A percentile compares a stretch with the other conserved stretches of the same genome.
These are phyloP conservation scores for Cladosporium sp. DNA, from an alignment of 2,329 filamentous ascomycete genomes.

Conservation along the genomic window DNA sequence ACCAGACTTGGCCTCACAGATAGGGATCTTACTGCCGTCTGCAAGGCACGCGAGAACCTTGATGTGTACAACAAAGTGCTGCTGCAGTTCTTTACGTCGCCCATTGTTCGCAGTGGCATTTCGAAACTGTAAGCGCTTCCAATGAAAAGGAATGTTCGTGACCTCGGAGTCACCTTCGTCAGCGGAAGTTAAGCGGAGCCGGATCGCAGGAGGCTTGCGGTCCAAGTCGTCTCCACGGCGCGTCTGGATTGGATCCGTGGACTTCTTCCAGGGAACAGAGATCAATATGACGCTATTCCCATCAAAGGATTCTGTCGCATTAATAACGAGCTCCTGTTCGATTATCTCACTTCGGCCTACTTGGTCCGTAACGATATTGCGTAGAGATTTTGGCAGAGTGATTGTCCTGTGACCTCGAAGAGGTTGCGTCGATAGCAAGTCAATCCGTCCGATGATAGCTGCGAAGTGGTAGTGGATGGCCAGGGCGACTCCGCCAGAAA, in stretches of 20 bases:
- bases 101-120: constrained; percentile 97
- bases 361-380: constrained; percentile 79
- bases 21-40: constrained; percentile 76
- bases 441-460: constrained; percentile 71
- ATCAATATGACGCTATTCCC: constrained; percentile 90
- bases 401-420: constrained; percentile 94
- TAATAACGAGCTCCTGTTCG: constrained; percentile 82
- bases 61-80: constrained; percentile 88
- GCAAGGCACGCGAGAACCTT: constrained; percentile 82
- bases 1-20: constrained; percentile 82
- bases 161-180: constrained; percentile 76
- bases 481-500: constrained; percentile 79
- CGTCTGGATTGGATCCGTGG: constrained; percentile 66
- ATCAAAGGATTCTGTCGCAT: constrained; percentile 92
- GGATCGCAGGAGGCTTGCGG: constrained; percentile 82
- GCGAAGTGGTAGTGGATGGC: constrained; percentile 57
- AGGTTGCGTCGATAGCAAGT: constrained; percentile 95
- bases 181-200: constrained; percentile 66
- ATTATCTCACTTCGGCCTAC: constrained; percentile 81
- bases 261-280: constrained; percentile 97
- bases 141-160: constrained; percentile 87
- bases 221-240: constrained; percentile 67
- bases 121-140: constrained; percentile 89
- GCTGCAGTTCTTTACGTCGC: constrained; percentile 88
- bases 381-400: constrained; percentile 72